These are phyloP conservation scores for Epichloe coenophiala DNA, from an alignment of 2,329 filamentous ascomycete species.

Conservation along the genomic window DNA sequence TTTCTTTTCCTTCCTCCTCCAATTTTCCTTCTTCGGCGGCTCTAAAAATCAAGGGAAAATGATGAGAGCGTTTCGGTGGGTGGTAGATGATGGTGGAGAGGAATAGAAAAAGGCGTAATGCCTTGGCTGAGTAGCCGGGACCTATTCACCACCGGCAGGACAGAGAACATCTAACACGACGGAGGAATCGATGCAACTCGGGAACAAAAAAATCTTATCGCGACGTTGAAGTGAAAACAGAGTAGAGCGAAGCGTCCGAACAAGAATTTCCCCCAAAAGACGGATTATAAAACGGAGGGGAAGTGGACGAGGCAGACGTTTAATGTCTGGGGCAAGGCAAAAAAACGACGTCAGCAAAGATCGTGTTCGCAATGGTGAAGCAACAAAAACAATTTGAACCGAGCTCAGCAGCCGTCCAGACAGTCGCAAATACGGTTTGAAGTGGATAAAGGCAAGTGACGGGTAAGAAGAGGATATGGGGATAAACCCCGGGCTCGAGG, in stretches of 20 bases:
- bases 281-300: background rate
- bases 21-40: background rate
- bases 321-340: background rate
- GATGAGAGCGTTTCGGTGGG: background rate
- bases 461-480: background rate
- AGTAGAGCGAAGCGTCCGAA: too few species aligned
- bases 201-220: too few species aligned
- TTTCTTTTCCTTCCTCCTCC: background rate
- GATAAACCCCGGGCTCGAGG: background rate
- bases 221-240: too few species aligned
- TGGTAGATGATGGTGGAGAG: background rate
- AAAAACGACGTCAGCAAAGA: background rate
- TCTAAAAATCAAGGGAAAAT: background rate
- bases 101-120: background rate
- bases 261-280: background rate
- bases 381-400: background rate
- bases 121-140: conserved; percentile 1
- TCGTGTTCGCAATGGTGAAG: background rate
- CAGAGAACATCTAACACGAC: background rate
- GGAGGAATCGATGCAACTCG: background rate
- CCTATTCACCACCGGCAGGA: background rate
- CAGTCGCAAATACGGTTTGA: background rate
- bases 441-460: background rate
- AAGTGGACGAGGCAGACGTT: background rate
- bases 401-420: background rate